Evolutionary conservation across 2,329 filamentous ascomycete species (phyloP), one percentile per base, ranked within the genome.

Genomic region (Dothistroma septosporum): DNA sequence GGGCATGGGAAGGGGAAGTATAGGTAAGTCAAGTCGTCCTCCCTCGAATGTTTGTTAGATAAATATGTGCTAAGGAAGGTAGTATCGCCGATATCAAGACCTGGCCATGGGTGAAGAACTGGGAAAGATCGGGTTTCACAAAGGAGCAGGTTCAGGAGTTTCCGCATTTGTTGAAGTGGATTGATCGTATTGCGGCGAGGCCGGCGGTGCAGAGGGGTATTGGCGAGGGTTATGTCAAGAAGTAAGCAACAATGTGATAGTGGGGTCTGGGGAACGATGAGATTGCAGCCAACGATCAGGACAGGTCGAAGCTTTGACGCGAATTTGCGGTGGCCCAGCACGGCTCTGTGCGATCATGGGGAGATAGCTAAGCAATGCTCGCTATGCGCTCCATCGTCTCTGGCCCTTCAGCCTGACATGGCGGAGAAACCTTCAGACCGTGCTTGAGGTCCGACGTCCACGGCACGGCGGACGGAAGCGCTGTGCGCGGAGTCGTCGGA

Each of bases 1-100:
- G 82, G 82, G 0, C 77, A 78, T 10, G 80, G 80, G 1, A 79
- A 79, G 64, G 82, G 82, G n/a, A 83, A 80, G 67, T 85, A 83
- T n/a, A 44, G 35, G 35, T 37, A 37, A 37, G 5, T 37, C 16
- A 16, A 12, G 35, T 11, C 9, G 11, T 37, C 14, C 33, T 9
- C 24, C n/a, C n/a, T n/a, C n/a, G n/a, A 35, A 35, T 35, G 7
- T 35, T 35, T 35, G 32, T 35, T n/a, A n/a, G n/a, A n/a, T n/a
- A n/a, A n/a, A n/a, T n/a, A n/a, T n/a, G n/a, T n/a, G n/a, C n/a
- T n/a, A n/a, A n/a, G n/a, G 11, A 8, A 1, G 35, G 35, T 70
- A 76, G 74, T n/a, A 73, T 83, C 22, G 80, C 81, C 10, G 81
- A 83, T 64, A 82, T 83, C 59, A 79, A 79, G 61, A 77, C 79